Evolutionary conservation across 495 filamentous ascomycete genomes (phyloP), one percentile per base, ranked within the genome.

Genomic region (Lasiosphaeriaceae sp.): DNA sequence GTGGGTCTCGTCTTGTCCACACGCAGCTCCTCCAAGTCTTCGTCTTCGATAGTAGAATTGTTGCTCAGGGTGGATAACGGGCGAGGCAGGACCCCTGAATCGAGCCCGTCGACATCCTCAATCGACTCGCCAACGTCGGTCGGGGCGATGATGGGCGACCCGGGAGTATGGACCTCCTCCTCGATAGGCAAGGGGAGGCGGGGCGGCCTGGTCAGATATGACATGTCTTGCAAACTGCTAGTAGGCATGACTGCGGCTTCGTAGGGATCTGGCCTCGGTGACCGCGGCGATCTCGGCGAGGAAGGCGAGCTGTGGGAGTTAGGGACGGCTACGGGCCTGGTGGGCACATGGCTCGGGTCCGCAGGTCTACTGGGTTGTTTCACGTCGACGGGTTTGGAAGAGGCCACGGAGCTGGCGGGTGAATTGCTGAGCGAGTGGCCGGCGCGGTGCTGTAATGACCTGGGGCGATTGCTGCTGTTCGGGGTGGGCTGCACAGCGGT

Each of bases 181-280:
- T 90, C 92, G 61, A 97, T 96, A 24, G 92, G 91, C 53, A 97
- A 80, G 45, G 92, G 92, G 62, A 97, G 77, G 45, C 92, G 87
- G 39, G 92, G 92, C 43, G 92, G 92, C 19, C 89, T 84, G 55
- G 82, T 84, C 59, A 88, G 79, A 61, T 82, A 83, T 3, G 78
- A 77, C 69, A 82, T 75, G 58, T 81, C 80, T 63, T 81, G 78
- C 48, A 80, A 50, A 37, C 77, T 80, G 60, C 70, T 77, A 47
- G 66, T 57, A 20, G 72, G 64, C 65, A 70, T 54, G 59, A 66
- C 58, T 54, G 67, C 43, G 63, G 62, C 51, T 51, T 73, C 75
- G 55, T 73, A 70, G 50, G 60, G 67, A 60, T 60, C 70, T 43
- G 39, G n/a, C 39, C 39, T 43, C 55, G 66, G 73, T 55, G 66